Evolutionary conservation across 1,284 basidiomycete genomes (phyloP).

Genomic region (Sparassis latifolia): DNA sequence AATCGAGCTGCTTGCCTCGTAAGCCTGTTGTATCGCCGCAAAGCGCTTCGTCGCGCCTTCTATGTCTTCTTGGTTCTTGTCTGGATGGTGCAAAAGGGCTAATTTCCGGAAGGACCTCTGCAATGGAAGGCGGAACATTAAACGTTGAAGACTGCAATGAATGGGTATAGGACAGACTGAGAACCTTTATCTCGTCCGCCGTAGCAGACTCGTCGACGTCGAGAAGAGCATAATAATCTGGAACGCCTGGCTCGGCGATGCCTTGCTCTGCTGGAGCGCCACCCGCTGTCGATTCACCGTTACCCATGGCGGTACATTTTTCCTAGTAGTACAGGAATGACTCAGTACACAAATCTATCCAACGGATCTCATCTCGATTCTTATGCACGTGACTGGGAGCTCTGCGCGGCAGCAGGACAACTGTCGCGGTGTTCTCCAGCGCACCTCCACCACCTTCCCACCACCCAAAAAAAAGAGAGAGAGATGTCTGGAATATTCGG

Average conservation of each 20-base stretch:
- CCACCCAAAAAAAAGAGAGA: neutral
- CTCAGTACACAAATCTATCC: too few species aligned
- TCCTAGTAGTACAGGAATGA: too few species aligned
- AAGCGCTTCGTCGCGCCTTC: constrained; percentile 89
- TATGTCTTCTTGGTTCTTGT: constrained; percentile 79
- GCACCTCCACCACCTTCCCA: neutral
- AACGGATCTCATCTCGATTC: too few species aligned
- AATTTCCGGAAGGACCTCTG: constrained; percentile 80
- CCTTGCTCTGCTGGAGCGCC: constrained; percentile 23
- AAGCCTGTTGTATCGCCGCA: constrained; percentile 87
- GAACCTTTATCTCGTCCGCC: constrained; percentile 82
- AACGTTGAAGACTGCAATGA: neutral
- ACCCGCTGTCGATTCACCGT: constrained; percentile 49
- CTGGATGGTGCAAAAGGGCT: constrained; percentile 84
- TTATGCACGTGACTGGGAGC: too few species aligned
- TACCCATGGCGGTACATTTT: constrained; percentile 47
- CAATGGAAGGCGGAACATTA: neutral
- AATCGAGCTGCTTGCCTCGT: constrained; percentile 57
- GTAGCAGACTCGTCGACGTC: constrained; percentile 77
- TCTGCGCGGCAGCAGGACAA: neutral
- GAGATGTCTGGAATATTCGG: constrained; percentile 8
- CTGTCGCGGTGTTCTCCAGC: neutral
- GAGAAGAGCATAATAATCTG: constrained; percentile 79
- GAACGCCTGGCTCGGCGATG: constrained; percentile 22
- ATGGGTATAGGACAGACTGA: too few species aligned